phyloP scores from a whole-genome alignment of 345 rosid genomes.

The Citrus unshiu region DNA sequence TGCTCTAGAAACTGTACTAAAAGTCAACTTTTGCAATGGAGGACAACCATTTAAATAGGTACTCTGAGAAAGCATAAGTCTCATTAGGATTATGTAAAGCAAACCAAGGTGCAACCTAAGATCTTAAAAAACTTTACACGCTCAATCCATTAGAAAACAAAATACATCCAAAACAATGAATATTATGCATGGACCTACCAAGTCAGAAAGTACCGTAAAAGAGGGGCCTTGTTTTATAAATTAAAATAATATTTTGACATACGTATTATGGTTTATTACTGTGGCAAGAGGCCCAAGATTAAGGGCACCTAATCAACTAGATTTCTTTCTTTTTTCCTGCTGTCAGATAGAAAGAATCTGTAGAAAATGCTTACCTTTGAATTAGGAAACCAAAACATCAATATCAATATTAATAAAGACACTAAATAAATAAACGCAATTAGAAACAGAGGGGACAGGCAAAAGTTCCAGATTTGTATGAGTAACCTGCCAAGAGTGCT shows the following conservation, averaged over 20 bases:
- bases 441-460: neutral
- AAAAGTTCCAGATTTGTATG: conserved; percentile 12
- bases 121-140: neutral
- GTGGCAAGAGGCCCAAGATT: neutral
- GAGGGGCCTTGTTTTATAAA: neutral
- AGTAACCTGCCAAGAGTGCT: conserved; percentile 72
- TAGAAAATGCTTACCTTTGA: conserved; percentile 1
- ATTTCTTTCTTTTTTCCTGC: neutral
- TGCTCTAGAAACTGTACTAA: neutral
- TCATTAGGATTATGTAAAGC: neutral
- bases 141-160: neutral
- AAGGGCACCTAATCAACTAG: neutral
- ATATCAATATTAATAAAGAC: neutral
- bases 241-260: neutral
- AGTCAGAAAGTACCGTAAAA: neutral
- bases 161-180: neutral
- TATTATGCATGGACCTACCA: neutral
- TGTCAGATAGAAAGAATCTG: neutral
- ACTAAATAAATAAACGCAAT: neutral
- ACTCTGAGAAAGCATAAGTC: neutral
- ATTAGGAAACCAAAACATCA: neutral
- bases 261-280: too few relatives aligned
- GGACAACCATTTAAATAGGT: neutral
- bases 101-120: neutral
- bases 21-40: neutral